Evolutionary conservation across 1,284 basidiomycete genomes (phyloP), one percentile per base, ranked within the genome.

Genomic region (Rhodotorula glutinis): DNA sequence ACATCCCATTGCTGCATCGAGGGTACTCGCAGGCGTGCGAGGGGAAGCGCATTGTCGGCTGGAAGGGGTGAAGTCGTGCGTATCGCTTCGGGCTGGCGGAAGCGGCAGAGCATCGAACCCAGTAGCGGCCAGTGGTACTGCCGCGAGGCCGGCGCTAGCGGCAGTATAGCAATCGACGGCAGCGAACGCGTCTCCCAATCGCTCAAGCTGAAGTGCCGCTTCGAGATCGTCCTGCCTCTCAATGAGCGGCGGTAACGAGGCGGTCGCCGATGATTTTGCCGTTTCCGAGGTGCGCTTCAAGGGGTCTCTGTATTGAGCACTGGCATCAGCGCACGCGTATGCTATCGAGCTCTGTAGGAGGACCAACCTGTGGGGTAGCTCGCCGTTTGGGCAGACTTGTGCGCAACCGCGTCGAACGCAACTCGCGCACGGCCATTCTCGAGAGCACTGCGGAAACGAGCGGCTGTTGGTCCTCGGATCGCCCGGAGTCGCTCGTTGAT

Each of bases 301-400:
- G 21, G 7, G 13, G 21, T n/a, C n/a, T 21, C 46, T n/a, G 21
- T 4, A 3, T 9, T 11, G 14, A 4, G n/a, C n/a, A 47, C 23
- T 11, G 4, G 23, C n/a, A n/a, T 47, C 46, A 47, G 46, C 23
- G 1, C 23, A 13, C 19, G 46, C 13, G 23, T 16, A 21, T 1
- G n/a, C 9, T 14, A 19, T 2, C 9, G 10, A 14, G 4, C 30
- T 13, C 2, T 21, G 17, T 11, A 8, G 4, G 3, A 29, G 7
- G 52, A 53, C 29, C 27, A 19, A 29, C 19, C 29, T 29, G 27
- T 53, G 29, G 2, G 52, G 43, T 10, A 59, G 33, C 21, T 51
- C 58, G 64, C 73, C 73, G 57, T 43, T 67, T 57, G 73, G 73
- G 33, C 73, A 74, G 29, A 74, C 64, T 41, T 69, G 62, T n/a